Evolutionary conservation across 768 basidiomycete species (phyloP), one percentile per base, ranked within the genome.

Genomic region (Hemileccinum impolitum): DNA sequence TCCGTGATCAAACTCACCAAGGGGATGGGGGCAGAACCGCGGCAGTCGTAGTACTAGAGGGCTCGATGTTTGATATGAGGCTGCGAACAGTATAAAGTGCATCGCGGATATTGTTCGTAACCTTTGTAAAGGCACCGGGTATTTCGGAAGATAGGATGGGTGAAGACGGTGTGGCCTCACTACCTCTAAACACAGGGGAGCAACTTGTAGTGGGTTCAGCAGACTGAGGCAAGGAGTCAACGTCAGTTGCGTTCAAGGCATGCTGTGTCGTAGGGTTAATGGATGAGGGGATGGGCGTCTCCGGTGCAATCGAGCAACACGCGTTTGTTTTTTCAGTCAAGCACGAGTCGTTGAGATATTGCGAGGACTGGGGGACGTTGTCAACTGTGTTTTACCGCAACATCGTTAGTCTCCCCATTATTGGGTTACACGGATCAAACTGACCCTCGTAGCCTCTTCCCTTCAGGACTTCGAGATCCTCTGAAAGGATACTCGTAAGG

Each of bases 401-500:
- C 10, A 14, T 30, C 2, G 4, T 38, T 6, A 62, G 39, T 58
- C 55, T 39, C 19, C 6, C 0, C 21, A n/a, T 19, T 6, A 2
- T 11, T 28, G 2, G 23, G 32, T 8, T 50, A 30, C 6, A 28
- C 19, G 43, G 35, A 39, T 42, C 0, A 12, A 5, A 57, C 71
- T 11, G 55, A 86, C 89, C 84, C 60, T 90, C 87, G 62, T 88
- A 94, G 7, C 90, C 92, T 54, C 90, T 73, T 34, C 90, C 72
- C 58, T 83, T 82, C 51, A 95, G 68, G 6, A 89, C 80, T 45
- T 82, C 76, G n/a, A 94, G 69, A 53, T 93, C 89, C 0, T 92
- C 95, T 0, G 90, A 90, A 21, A 98, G 75, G 42, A 96, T 90
- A 0, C 91, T 94, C 78, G 89, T 86, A 54, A 97, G 84, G 11